Evolutionary conservation across 768 basidiomycete species (phyloP).

Genomic region (Coprinopsis cinerea): DNA sequence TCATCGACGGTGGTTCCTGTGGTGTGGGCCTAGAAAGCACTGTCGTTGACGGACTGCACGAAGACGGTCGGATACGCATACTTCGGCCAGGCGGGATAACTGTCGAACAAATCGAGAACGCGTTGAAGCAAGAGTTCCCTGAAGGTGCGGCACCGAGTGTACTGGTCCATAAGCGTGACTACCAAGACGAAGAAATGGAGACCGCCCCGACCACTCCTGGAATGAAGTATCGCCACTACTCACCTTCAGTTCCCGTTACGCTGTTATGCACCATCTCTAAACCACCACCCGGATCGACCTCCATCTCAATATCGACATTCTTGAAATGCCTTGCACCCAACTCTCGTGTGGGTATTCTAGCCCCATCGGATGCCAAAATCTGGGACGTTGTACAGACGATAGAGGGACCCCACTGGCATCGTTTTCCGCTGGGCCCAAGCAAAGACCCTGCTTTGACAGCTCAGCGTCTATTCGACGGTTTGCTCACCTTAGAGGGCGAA

Average conservation of each 20-base stretch:
- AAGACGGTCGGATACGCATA: constrained; percentile 71
- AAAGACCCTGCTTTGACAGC: constrained; percentile 65
- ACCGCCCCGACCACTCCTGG: constrained; percentile 89
- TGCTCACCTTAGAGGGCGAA: constrained; percentile 70
- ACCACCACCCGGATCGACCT: constrained; percentile 30
- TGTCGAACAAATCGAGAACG: constrained; percentile 75
- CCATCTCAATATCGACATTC: constrained; percentile 29
- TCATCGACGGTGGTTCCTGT: constrained; percentile 91
- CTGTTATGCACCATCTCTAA: constrained; percentile 54
- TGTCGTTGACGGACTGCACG: constrained; percentile 81
- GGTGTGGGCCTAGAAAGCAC: constrained; percentile 93
- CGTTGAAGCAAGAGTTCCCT: constrained; percentile 38
- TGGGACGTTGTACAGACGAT: constrained; percentile 27
- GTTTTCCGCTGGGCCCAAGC: constrained; percentile 44
- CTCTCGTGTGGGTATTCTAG: constrained; percentile 58
- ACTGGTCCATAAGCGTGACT: constrained; percentile 78
- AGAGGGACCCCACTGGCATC: constrained; percentile 46
- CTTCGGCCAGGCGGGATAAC: constrained; percentile 90
- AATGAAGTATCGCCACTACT: constrained; percentile 99
- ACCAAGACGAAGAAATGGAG: constrained; percentile 61
- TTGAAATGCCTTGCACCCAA: constrained; percentile 20
- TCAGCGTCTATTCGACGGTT: constrained; percentile 79
- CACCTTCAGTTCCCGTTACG: constrained; percentile 81
- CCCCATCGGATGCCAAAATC: constrained; percentile 52
- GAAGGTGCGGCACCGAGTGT: constrained; percentile 44